A percentile compares a stretch with the other conserved stretches of the same genome.
Conservation (phyloP, 192 early-diverging fungal genomes). For the Rhizophagus sp. region DNA sequence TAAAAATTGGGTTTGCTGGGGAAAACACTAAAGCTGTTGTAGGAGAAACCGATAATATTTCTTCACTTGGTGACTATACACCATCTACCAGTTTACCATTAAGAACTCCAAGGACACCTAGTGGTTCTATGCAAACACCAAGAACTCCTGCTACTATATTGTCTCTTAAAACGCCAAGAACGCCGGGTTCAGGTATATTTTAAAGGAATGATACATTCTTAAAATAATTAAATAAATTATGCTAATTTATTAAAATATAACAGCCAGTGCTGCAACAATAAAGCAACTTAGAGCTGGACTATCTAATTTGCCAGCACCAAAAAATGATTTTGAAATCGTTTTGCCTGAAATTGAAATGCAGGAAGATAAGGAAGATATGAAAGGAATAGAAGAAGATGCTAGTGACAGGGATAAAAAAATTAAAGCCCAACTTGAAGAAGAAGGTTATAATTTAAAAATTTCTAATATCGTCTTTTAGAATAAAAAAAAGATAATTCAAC, state of each 20-base stretch:
- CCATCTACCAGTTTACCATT: slow-evolving; percentile 51
- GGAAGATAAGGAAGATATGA: slow-evolving; percentile 24
- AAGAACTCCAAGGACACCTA: slow-evolving; percentile 65
- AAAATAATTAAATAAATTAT: background rate
- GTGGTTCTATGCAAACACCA: slow-evolving; percentile 36
- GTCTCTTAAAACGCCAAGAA: slow-evolving; percentile 25
- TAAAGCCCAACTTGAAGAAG: slow-evolving; percentile 49
- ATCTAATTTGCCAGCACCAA: slow-evolving; percentile 76
- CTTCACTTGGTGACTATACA: slow-evolving; percentile 78
- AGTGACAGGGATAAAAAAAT: slow-evolving; percentile 64
- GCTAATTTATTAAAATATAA: background rate
- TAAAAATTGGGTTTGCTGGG: slow-evolving; percentile 84
- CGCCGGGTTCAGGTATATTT: slow-evolving; percentile 36
- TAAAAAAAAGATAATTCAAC: background rate
- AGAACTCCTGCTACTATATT: slow-evolving; percentile 42
- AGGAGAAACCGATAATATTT: slow-evolving; percentile 51
- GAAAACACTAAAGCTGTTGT: slow-evolving; percentile 75
- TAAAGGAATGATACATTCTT: background rate
- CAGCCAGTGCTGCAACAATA: slow-evolving; percentile 16
- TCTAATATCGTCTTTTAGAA: background rate
- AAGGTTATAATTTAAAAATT: slow-evolving; percentile 40
- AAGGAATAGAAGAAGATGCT: slow-evolving; percentile 65
- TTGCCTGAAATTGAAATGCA: slow-evolving; percentile 68
- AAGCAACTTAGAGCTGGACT: slow-evolving; percentile 75
- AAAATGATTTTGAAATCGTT: slow-evolving; percentile 91